Conservation (phyloP, 441 rosid species). For the Eutrema salsugineum region DNA sequence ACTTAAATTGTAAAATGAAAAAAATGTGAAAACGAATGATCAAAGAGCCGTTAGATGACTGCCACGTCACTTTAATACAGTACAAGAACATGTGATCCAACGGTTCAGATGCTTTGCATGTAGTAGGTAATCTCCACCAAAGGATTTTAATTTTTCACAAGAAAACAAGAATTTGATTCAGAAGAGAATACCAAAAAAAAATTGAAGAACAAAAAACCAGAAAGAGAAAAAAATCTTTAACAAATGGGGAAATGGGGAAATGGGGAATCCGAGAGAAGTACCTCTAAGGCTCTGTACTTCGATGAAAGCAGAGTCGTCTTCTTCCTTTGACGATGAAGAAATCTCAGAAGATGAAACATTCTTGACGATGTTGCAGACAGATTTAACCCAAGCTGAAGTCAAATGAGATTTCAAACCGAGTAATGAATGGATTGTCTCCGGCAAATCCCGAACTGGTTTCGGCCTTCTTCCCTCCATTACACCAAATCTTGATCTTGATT, state of each 20-base stretch:
- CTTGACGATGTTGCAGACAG: constrained; percentile 52
- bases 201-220: constrained; percentile 18
- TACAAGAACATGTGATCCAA: constrained; percentile 1
- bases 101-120: constrained; percentile 26
- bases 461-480: constrained; percentile 36
- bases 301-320: constrained; percentile 25
- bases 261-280: constrained; percentile 1
- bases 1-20: not conserved
- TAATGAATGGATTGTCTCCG: constrained; percentile 60
- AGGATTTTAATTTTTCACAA: constrained; percentile 16
- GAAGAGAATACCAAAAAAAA: not conserved
- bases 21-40: not conserved
- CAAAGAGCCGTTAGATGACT: constrained; percentile 16
- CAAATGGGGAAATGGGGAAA: not conserved
- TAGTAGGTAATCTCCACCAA: constrained; percentile 26
- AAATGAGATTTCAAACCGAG: constrained; percentile 59
- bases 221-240: not conserved
- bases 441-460: constrained; percentile 41
- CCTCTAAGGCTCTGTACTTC: constrained; percentile 37
- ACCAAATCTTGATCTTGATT: constrained; percentile 15
- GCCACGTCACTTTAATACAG: constrained; percentile 15
- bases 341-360: constrained; percentile 31
- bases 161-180: constrained; percentile 2
- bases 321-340: constrained; percentile 14
- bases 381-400: constrained; percentile 58